Base-by-base conservation (phyloP, 208 protist species). In the Leptomonas pyrrhocoris region DNA sequence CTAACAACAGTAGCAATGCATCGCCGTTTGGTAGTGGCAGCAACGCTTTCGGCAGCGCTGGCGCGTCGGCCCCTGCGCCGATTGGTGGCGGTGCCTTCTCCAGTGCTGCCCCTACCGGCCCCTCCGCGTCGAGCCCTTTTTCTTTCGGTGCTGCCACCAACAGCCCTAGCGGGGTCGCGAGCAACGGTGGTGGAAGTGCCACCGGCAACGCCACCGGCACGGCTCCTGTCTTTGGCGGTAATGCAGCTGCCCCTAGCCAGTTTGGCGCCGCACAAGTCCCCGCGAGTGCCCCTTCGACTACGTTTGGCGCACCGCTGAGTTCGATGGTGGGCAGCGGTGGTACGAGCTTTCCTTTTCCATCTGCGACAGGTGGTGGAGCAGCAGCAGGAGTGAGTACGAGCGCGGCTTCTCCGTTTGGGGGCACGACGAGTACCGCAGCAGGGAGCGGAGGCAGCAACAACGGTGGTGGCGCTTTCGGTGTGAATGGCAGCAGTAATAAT, bases 1-100 rank as follows among this genome's bases (percentile, higher is more conserved):
- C n/a, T n/a, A n/a, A n/a, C n/a, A n/a, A n/a, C n/a, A 69, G 64
- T 27, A n/a, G 23, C 38, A 61, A 34, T 38, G 2, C 21, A 19
- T 59, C 36, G 7, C 34, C 55, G 0, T 59, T 59, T 36, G 55
- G 55, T 21, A 27, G 51, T 21, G 30, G 51, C 51, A 21, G 27
- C 51, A 57, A 11, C 55, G 28, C 28, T 27, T 57, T 57, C 18
- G 51, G 51, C 8, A 38, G 51, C 15, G 8, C 51, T 7, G 45
- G 30, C 55, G 23, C n/a, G 2, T 34, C 34, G 23, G 18, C 34
- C 0, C 2, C 30, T 36, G 34, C 55, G 0, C 16, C 48, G 21
- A n/a, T 13, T 25, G 9, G 16, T 2, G 23, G 48, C 28, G 43
- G 38, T 6, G 38, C 38, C n/a, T n/a, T 9, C 3, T 38, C 34